Base-by-base conservation (phyloP, 306 rosid species). In the Ceratonia siliqua region DNA sequence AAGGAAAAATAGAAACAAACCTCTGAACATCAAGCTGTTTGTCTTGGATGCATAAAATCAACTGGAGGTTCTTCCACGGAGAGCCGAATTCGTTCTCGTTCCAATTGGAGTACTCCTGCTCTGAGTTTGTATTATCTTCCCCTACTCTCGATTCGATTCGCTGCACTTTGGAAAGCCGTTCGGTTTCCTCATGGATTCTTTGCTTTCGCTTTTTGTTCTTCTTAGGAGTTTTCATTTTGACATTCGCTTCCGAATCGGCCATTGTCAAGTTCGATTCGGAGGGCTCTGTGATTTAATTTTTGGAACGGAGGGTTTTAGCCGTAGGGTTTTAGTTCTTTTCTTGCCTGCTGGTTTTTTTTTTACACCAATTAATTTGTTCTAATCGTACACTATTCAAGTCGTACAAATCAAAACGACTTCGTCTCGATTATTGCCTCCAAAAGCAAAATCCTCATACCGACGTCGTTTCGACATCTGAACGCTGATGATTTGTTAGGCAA, bases 51-150 rank as follows among this genome's bases (percentile, higher is more conserved):
- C 78, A 76, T 20, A 84, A 67, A 57, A 94, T 81, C 74, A 94
- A 79, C 52, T 87, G 83, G 78, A 94, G 89, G 78, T 87, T 91
- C 73, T 74, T 87, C 96, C 98, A 91, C 8, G 93, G 89, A 39
- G 75, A 22, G 20, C 32, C 68, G 61, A 82, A 45, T 6, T 73
- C 56, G 6, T 66, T 36, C 13, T 58, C 69, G 36, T 53, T 68
- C 14, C 8, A 65, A 28, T 30, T 27, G 33, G 56, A 25, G 6
- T 70, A 76, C 49, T 75, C 55, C 36, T 25, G 65, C 35, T 49
- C 82, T 28, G 17, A 33, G 52, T 42, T 67, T 52, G 48, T 32
- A 21, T 55, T 77, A 28, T 6, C 39, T 49, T 49, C 78, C 17
- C 33, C 66, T 55, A 79, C 67, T 6, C 33, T 58, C 8, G 41